Conservation (phyloP, 1,284 basidiomycete species). For the Heliocybe sulcata region DNA sequence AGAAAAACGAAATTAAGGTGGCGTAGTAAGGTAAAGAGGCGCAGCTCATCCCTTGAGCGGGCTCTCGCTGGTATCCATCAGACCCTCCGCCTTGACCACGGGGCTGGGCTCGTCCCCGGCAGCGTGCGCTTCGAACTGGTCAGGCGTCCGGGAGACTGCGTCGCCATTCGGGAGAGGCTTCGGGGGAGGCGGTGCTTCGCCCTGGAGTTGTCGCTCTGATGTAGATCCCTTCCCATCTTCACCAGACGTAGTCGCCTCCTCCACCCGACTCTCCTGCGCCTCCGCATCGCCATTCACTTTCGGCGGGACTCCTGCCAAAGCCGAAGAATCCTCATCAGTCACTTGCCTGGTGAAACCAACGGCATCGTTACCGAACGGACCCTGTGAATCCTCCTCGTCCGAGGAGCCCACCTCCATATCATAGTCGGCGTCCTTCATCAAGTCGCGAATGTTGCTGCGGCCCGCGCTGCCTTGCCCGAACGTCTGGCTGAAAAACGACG, state of each 20-base stretch:
- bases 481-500: constrained; percentile 41
- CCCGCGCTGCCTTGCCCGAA: constrained; percentile 35
- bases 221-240: constrained; percentile 14
- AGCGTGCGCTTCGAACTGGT: constrained; percentile 48
- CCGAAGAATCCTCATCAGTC: not conserved
- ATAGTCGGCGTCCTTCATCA: constrained; percentile 38
- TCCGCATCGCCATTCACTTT: not conserved
- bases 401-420: constrained; percentile 16
- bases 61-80: constrained; percentile 66
- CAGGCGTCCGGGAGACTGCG: constrained; percentile 20
- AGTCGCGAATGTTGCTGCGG: constrained; percentile 46
- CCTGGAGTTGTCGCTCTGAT: constrained; percentile 19
- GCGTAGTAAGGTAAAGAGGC: constrained; percentile 3
- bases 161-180: constrained; percentile 37
- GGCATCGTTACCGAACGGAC: constrained; percentile 20
- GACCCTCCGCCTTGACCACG: constrained; percentile 60
- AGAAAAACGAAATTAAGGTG: not conserved
- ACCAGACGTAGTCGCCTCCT: constrained; percentile 13
- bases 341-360: constrained; percentile 6
- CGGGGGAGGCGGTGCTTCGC: constrained; percentile 39
- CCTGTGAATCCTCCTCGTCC: constrained; percentile 16
- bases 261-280: constrained; percentile 10
- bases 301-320: not conserved
- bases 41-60: constrained; percentile 43
- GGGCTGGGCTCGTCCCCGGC: constrained; percentile 52